phyloP scores from a whole-genome alignment of 176 grass and related monocot genomes.

The Oryza australiensis region DNA sequence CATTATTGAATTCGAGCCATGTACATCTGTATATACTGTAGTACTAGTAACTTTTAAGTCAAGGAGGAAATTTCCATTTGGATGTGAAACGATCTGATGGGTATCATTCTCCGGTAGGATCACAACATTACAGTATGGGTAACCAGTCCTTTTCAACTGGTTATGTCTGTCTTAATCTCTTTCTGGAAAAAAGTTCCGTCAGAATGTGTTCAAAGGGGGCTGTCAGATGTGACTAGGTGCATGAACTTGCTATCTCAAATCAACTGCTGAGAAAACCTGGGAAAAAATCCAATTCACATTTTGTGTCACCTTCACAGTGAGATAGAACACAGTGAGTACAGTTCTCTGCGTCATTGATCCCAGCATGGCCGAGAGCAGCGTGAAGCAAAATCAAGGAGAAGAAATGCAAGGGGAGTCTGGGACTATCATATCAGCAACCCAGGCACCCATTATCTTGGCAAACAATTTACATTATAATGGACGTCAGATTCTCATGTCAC shows the following conservation, averaged over 20 bases:
- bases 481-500: not conserved
- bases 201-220: not conserved
- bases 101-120: not conserved
- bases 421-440: not conserved
- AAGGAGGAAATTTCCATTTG: constrained; percentile 5
- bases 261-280: not conserved
- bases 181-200: not conserved
- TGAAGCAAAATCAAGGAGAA: not conserved
- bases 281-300: not conserved
- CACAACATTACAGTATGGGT: not conserved
- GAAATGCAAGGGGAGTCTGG: not conserved
- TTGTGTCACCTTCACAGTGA: not conserved
- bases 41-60: not conserved
- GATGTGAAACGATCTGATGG: not conserved
- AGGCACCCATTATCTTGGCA: not conserved
- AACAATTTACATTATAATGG: constrained; percentile 18
- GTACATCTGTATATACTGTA: not conserved
- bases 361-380: not conserved
- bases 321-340: not conserved
- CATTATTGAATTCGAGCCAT: not conserved
- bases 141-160: not conserved
- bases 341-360: not conserved
- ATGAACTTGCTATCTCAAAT: not conserved
- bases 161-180: not conserved
- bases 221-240: not conserved